Conservation (phyloP, 2,329 filamentous ascomycete species). For the Paramyrothecium roridum region DNA sequence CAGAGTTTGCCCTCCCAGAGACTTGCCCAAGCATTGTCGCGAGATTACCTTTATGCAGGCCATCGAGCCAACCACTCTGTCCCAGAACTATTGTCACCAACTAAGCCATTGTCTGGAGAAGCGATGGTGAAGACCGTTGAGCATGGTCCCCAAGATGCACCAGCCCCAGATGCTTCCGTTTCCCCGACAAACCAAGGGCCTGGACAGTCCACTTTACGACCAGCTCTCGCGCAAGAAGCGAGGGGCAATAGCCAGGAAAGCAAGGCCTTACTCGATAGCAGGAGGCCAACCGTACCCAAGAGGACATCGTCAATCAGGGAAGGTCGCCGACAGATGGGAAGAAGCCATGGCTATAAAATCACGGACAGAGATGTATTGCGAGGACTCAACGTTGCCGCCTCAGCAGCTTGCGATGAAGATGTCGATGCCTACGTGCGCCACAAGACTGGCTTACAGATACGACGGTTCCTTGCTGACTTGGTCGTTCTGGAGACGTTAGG, state of each 20-base stretch:
- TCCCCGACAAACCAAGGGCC: neutral
- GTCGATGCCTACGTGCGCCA: constrained; percentile 50
- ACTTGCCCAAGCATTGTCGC: neutral
- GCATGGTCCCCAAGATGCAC: neutral
- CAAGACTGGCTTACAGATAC: constrained; percentile 49
- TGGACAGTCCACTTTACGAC: neutral
- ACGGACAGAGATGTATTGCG: constrained; percentile 49
- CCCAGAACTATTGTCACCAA: neutral
- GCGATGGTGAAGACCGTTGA: neutral
- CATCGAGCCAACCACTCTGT: neutral
- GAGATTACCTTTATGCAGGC: neutral
- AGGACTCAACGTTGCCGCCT: constrained; percentile 52
- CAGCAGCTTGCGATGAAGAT: constrained; percentile 52
- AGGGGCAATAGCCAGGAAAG: neutral
- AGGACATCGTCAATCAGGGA: constrained; percentile 29
- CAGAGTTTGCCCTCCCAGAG: neutral
- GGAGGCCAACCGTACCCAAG: constrained; percentile 28
- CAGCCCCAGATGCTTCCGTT: neutral
- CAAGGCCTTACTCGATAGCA: neutral
- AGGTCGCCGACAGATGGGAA: neutral
- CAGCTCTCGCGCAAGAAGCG: neutral
- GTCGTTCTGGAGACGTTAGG: constrained; percentile 46
- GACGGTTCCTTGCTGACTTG: constrained; percentile 53
- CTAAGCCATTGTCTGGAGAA: neutral
- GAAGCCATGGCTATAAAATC: constrained; percentile 14